Evolutionary conservation across 2,329 filamentous ascomycete species (phyloP), one percentile per base, ranked within the genome.

Genomic region (Apiospora rasikravindrae): DNA sequence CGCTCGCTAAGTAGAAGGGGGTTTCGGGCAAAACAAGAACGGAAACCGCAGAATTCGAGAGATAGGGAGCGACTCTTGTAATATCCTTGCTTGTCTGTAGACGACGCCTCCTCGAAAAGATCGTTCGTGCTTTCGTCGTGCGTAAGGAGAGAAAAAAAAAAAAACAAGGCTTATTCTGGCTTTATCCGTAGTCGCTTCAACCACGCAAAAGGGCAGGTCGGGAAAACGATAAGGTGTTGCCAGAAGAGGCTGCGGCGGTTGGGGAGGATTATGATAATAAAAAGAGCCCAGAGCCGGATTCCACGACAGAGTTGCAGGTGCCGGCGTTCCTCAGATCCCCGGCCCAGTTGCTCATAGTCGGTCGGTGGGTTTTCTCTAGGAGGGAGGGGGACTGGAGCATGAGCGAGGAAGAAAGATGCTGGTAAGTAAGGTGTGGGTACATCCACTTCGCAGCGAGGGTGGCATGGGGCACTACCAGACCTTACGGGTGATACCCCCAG

Each of bases 231-330:
- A 45, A 47, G 40, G 13, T 68, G 44, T 19, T 26, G 66, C 42
- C 40, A 68, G 66, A 68, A 40, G 66, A 68, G 66, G 66, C 66
- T 47, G 66, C 42, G 66, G 66, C 66, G 66, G 66, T 47, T 68
- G 66, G 66, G 66, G 66, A 68, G 66, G 66, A 47, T 64, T 64
- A 68, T 68, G 40, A 68, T 68, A 68, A 68, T 68, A 68, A 68
- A 68, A 68, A 68, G 66, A 68, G 57, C 57, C 57, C 29, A 68
- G 66, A 68, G 57, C 57, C 57, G 57, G 33, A 64, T 64, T 64
- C 33, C 57, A 64, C 57, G 57, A 64, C 57, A 64, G n/a, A 64
- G 57, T 64, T 64, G 57, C 57, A 64, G 57, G 57, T 64, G 57
- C 57, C 57, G 57, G 57, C 57, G 57, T 64, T 64, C 57, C 57